Evolutionary conservation across 169 alveolate genomes (phyloP), one percentile per base, ranked within the genome.

Genomic region (Eimeria necatrix): DNA sequence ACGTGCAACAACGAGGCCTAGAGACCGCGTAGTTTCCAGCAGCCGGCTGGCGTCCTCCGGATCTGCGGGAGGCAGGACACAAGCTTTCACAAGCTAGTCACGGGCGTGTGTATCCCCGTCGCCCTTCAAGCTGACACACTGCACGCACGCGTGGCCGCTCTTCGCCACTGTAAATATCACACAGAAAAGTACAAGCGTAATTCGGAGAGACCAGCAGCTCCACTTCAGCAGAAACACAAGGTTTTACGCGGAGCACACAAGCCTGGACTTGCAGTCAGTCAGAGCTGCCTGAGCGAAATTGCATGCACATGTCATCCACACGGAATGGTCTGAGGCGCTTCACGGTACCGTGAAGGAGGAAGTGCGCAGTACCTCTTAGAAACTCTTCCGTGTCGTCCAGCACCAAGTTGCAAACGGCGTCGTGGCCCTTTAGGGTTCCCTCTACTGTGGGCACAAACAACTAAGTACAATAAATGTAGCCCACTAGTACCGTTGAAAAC

Each of bases 1-100:
- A n/a, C 99, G 95, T 4, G 99, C 99, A 4, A 98, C 98, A 12
- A 98, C 94, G 48, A 98, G 96, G 26, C 99, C 99, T 56, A 98
- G 93, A 14, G 94, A 91, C 41, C 99, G 97, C 26, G 98, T 97
- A 73, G 97, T 93, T 10, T 97, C 98, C 9, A 98, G 96, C 48
- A 97, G 76, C 26, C 94, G 95, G 91, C 95, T 95, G 41, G 97
- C 94, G 81, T 97, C 98, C 64, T 97, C 97, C 22, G 98, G 98
- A 68, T 97, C 99, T 98, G 78, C 22, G 46, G 60, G 20, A 61
- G 10, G 22, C 64, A 76, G 86, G 46, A 46, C 86, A 46, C 52
- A 84, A 4, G 53, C 53, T 9, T n/a, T n/a, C 26, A 46, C 76
- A 81, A 56, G 41, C 41, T 32, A 32, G 41, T 32, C 41, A 32